Evolutionary conservation across 2,329 filamentous ascomycete genomes (phyloP).

Genomic region (Penicillium sclerotigenum): DNA sequence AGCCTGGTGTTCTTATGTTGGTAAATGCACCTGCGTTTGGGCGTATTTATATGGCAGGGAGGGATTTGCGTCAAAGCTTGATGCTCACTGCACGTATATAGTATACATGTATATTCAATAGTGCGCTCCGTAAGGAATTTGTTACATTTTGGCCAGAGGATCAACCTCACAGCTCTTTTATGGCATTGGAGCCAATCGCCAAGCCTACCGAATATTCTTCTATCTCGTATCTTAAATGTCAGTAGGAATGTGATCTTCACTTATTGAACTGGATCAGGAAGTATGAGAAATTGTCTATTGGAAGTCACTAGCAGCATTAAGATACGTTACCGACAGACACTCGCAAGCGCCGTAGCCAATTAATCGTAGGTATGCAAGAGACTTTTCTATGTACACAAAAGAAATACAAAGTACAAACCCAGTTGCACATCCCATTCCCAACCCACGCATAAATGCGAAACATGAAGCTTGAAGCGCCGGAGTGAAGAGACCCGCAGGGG

Average conservation of each 20-base stretch:
- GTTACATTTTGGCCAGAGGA: neutral
- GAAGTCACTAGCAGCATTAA: constrained; percentile 32
- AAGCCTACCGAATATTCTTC: too few relatives aligned
- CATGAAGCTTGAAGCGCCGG: constrained; percentile 43
- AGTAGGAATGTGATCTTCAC: neutral
- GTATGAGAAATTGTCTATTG: constrained; percentile 25
- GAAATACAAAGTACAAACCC: constrained; percentile 37
- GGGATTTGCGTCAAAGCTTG: neutral
- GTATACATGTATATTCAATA: neutral
- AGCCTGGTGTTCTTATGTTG: neutral
- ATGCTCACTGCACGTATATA: neutral
- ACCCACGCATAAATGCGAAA: constrained; percentile 42
- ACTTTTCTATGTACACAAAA: constrained; percentile 45
- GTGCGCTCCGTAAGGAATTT: too few relatives aligned
- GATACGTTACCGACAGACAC: constrained; percentile 26
- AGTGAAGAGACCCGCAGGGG: constrained; percentile 40
- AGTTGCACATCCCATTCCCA: constrained; percentile 41
- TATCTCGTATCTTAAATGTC: neutral
- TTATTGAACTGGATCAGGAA: neutral
- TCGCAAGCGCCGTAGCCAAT: constrained; percentile 25
- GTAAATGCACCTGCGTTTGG: neutral
- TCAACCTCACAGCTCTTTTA: neutral
- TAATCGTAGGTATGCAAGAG: constrained; percentile 31
- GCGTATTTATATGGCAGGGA: neutral
- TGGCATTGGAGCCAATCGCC: neutral